A percentile compares a stretch with the other conserved stretches of the same genome.
Conservation (phyloP, 2,329 filamentous ascomycete species). For the Lachnum nothofagi region DNA sequence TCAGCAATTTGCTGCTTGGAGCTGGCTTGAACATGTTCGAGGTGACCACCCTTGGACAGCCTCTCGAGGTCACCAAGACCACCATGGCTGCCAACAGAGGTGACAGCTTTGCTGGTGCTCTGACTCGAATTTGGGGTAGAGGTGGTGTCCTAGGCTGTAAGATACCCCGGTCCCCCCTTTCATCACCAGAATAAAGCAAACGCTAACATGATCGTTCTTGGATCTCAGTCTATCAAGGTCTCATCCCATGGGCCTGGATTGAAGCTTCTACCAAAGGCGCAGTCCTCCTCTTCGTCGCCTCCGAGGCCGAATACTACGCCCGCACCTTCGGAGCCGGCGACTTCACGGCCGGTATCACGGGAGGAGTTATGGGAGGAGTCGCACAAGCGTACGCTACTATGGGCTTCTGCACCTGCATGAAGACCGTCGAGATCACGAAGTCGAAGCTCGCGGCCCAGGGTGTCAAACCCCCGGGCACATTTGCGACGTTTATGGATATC, state of each 20-base stretch:
- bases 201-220: too few relatives aligned
- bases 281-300: conserved; percentile 97
- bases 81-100: conserved; percentile 97
- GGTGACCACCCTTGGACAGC: conserved; percentile 62
- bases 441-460: conserved; percentile 85
- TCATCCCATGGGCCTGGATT: conserved; percentile 99
- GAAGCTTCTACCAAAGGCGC: conserved; percentile 99
- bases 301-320: conserved; percentile 94
- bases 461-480: conserved; percentile 81
- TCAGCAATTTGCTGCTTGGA: conserved; percentile 82
- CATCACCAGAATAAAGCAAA: neutral
- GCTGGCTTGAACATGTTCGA: conserved; percentile 35
- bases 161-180: conserved; percentile 32
- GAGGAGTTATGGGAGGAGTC: conserved; percentile 89
- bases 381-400: conserved; percentile 99
- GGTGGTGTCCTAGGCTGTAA: conserved; percentile 91
- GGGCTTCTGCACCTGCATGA: conserved; percentile 99
- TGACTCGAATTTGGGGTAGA: conserved; percentile 85
- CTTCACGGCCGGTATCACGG: conserved; percentile 82
- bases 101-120: conserved; percentile 77
- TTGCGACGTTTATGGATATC: conserved; percentile 94
- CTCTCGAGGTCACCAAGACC: conserved; percentile 97
- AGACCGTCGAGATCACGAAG: conserved; percentile 99
- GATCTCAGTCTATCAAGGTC: conserved; percentile 86
- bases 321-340: conserved; percentile 75